A percentile compares a stretch with the other conserved stretches of the same genome.
Evolutionary conservation across 2,329 filamentous ascomycete species (phyloP).

Genomic region (Tolypocladium amazonense): DNA sequence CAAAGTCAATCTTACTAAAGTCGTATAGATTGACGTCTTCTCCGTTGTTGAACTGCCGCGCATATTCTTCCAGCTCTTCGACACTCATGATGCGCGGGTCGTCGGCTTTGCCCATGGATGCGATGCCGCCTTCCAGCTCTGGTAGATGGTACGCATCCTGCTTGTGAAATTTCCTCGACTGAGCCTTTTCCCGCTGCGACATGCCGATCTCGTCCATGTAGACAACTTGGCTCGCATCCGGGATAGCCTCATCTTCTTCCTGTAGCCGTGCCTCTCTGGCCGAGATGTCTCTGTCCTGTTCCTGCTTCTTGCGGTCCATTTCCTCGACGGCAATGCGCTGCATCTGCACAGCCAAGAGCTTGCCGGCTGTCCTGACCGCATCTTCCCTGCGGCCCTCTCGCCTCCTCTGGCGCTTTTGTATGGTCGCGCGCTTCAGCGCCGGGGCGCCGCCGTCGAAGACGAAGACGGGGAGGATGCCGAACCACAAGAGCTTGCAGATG

Average conservation of each 20-base stretch:
- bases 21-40: slow-evolving; percentile 90
- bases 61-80: slow-evolving; percentile 89
- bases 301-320: slow-evolving; percentile 48
- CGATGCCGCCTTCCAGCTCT: slow-evolving; percentile 67
- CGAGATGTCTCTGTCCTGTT: slow-evolving; percentile 32
- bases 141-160: slow-evolving; percentile 94
- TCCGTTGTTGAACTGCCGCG: slow-evolving; percentile 79
- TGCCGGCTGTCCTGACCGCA: slow-evolving; percentile 83
- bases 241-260: slow-evolving; percentile 57
- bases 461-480: slow-evolving; percentile 92
- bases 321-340: slow-evolving; percentile 84
- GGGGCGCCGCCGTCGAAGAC: slow-evolving; percentile 97
- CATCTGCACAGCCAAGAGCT: slow-evolving; percentile 88
- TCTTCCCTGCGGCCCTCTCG: slow-evolving; percentile 87
- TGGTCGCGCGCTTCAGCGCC: slow-evolving; percentile 80
- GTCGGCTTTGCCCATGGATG: slow-evolving; percentile 78
- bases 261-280: slow-evolving; percentile 29
- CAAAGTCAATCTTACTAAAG: slow-evolving; percentile 97
- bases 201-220: slow-evolving; percentile 89
- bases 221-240: slow-evolving; percentile 55
- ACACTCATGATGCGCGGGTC: slow-evolving; percentile 95
- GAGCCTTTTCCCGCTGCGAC: slow-evolving; percentile 62
- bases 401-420: slow-evolving; percentile 64
- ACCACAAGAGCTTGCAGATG: slow-evolving; percentile 95
- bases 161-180: slow-evolving; percentile 72